Evolutionary conservation across 805 yeast genomes (phyloP).

Genomic region (Wickerhamiella occidentalis): DNA sequence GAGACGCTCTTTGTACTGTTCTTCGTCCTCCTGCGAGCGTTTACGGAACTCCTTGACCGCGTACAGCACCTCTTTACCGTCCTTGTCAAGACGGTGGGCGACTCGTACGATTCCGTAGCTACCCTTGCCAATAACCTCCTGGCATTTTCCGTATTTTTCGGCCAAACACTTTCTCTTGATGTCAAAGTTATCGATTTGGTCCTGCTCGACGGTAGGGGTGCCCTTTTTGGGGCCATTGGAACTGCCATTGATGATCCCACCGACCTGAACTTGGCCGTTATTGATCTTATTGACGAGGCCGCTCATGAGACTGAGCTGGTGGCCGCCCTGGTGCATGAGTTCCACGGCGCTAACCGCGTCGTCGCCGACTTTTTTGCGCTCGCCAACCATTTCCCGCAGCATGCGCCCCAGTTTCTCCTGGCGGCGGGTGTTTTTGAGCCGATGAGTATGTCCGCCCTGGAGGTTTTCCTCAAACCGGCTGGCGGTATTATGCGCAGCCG

Average conservation of each 20-base stretch:
- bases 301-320: conserved; percentile 25
- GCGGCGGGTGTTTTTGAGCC: conserved; percentile 48
- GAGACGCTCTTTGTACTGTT: conserved; percentile 53
- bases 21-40: conserved; percentile 44
- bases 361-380: conserved; percentile 30
- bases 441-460: conserved; percentile 72
- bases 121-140: conserved; percentile 88
- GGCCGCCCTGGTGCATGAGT: conserved; percentile 16
- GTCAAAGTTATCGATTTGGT: not conserved
- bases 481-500: not conserved
- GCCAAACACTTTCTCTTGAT: conserved; percentile 38
- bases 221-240: conserved; percentile 13
- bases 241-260: conserved; percentile 24
- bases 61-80: conserved; percentile 36
- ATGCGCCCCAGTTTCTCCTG: conserved; percentile 49
- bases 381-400: conserved; percentile 34
- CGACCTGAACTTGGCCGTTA: conserved; percentile 29
- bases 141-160: conserved; percentile 88
- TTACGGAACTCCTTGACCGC: conserved; percentile 70
- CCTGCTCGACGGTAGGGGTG: conserved; percentile 11
- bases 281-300: conserved; percentile 27
- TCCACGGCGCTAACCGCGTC: conserved; percentile 24
- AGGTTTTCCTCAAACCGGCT: conserved; percentile 21
- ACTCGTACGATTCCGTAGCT: conserved; percentile 89
- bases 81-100: conserved; percentile 46